Base-by-base conservation (phyloP, 2,329 filamentous ascomycete species). In the Dothideomycetes sp. region DNA sequence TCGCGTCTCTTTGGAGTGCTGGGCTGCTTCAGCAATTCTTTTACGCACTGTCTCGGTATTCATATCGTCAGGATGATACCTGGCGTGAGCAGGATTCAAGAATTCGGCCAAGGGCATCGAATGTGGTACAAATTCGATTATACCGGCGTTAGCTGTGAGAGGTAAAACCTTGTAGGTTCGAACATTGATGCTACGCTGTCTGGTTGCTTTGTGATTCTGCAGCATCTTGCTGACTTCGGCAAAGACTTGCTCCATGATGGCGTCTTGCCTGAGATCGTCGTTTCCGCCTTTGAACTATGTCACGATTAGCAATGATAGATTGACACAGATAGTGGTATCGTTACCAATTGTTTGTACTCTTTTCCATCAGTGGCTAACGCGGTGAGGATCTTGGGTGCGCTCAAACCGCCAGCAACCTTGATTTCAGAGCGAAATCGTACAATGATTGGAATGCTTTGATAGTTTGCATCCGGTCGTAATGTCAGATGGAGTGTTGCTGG, bases 161-260 rank as follows among this genome's bases (percentile, higher is more conserved):
- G 91, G 91, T 2, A 98, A 69, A 5, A 99, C 91, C 61, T 95
- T 95, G 71, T 99, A 99, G 0, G 91, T 96, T 42, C 93, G 75
- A 54, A 99, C 93, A 7, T 82, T 84, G 9, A 99, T 70, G 47
- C 84, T 84, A 4, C 91, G 81, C 55, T 94, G 87, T 30, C 87
- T 81, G 2, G 91, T 95, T 10, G 80, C 75, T 40, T 85, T 80
- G 58, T 96, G 87, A 36, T 84, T 80, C 56, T 84, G 84, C 18
- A 99, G 69, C 16, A 98, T 75, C 37, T 84, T 84, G 42, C 87
- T 96, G 16, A 95, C 91, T 61, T 94, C 87, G 43, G 88, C 85
- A 58, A 98, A 99, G 1, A 98, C 91, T 62, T 99, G 91, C 61
- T 98, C 93, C 93, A 99, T 99, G 68, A 79, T 98, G 33, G 89